These are phyloP conservation scores for Globisporangium radiosum DNA, from an alignment of 352 stramenopile genomes.

Conservation along the genomic window DNA sequence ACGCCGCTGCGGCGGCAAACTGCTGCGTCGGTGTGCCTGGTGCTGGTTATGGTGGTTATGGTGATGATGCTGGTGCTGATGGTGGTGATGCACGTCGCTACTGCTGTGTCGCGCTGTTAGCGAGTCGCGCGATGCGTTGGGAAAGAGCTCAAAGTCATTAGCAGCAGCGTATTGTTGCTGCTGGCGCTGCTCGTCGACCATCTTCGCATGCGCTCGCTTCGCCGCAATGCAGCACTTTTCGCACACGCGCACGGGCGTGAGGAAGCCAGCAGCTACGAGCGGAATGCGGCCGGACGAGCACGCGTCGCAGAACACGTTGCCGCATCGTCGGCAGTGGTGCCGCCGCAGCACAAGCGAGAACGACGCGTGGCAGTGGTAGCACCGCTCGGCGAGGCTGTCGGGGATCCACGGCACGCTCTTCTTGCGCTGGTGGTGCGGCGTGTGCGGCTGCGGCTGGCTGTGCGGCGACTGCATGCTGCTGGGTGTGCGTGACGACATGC, in stretches of 20 bases:
- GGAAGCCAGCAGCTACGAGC: slow-evolving; percentile 57
- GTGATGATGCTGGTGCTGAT: background rate
- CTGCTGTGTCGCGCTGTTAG: slow-evolving; percentile 2
- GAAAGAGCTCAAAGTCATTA: slow-evolving; percentile 1
- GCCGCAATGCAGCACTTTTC: slow-evolving; percentile 69
- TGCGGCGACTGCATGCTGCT: slow-evolving; percentile 20
- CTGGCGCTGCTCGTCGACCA: slow-evolving; percentile 49
- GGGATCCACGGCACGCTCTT: slow-evolving; percentile 73
- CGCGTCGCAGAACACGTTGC: slow-evolving; percentile 87
- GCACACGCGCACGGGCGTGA: slow-evolving; percentile 72
- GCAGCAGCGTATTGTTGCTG: slow-evolving; percentile 11
- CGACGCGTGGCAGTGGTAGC: slow-evolving; percentile 54
- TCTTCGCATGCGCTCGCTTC: slow-evolving; percentile 58
- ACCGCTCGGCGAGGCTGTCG: slow-evolving; percentile 71
- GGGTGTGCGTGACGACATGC: slow-evolving; percentile 13
- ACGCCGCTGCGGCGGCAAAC: slow-evolving; percentile 6
- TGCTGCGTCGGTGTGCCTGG: slow-evolving; percentile 1
- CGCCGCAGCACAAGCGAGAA: slow-evolving; percentile 75
- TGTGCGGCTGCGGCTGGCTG: slow-evolving; percentile 8
- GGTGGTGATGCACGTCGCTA: background rate
- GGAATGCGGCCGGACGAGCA: slow-evolving; percentile 81
- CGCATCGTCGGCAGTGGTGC: slow-evolving; percentile 85
- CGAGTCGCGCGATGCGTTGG: background rate
- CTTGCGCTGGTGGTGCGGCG: slow-evolving; percentile 19
- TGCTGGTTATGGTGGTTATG: background rate